Evolutionary conservation across 73 alveolate genomes (phyloP).

Genomic region (Tetrahymena elliotti): DNA sequence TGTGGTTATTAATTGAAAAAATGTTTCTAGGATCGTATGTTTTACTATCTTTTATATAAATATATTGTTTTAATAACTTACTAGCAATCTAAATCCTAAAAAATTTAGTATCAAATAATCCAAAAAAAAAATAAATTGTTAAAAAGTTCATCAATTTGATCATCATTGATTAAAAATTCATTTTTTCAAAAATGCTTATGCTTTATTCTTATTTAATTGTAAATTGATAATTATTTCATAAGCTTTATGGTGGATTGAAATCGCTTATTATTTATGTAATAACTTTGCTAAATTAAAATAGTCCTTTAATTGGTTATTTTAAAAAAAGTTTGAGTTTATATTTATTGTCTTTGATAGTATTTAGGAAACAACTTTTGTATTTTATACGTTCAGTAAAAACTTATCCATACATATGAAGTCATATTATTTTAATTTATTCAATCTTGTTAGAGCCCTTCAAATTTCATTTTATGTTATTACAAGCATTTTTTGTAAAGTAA

Average conservation of each 20-base stretch:
- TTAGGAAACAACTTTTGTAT: not conserved
- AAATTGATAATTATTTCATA: not conserved
- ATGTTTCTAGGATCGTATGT: not conserved
- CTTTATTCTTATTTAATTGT: too few relatives aligned
- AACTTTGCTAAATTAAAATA: not conserved
- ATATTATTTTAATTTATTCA: too few relatives aligned
- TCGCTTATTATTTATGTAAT: not conserved
- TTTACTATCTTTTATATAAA: too few relatives aligned
- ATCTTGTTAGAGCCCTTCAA: not conserved
- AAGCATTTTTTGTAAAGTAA: not conserved
- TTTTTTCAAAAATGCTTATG: not conserved
- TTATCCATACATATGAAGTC: not conserved
- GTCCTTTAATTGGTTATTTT: not conserved
- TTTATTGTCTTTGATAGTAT: not conserved
- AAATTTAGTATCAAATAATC: not conserved
- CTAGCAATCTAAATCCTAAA: not conserved
- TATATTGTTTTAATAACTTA: not conserved
- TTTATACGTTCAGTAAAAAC: not conserved
- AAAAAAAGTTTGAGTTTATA: too few relatives aligned
- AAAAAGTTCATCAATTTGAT: not conserved
- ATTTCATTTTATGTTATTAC: not conserved
- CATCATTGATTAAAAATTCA: not conserved
- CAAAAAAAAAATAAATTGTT: not conserved
- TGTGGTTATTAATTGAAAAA: not conserved
- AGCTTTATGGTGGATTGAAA: not conserved